Base-by-base conservation (phyloP, 2,329 filamentous ascomycete species). In the Sporothrix inflata region DNA sequence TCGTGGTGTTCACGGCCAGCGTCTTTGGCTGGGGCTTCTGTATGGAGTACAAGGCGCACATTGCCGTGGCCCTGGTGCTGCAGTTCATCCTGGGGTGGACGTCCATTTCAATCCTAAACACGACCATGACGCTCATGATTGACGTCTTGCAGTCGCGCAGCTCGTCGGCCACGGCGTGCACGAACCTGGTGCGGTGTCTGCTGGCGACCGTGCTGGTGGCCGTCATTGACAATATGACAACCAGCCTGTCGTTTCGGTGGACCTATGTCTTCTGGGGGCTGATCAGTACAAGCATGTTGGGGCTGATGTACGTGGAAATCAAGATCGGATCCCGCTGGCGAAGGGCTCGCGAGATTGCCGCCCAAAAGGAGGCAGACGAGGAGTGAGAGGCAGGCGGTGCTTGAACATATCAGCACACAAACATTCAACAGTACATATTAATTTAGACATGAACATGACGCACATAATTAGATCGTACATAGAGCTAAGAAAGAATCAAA, bases 91-190 rank as follows among this genome's bases (percentile, higher is more conserved):
- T 79, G 60, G 79, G 79, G 21, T 79, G 76, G 67, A 77, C 76
- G 0, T 79, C 77, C 0, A 79, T 80, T 9, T 72, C 77, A 12
- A 77, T 80, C 3, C 76, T 80, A 3, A 80, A 79, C 71, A 76
- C 77, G 0, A 80, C 78, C 0, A 79, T 79, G 75, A 80, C 78
- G 1, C 70, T 80, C 19, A 77, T 79, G 75, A 79, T 80, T 63
- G 78, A 80, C 42, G 76, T 80, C 5, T 14, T 80, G 5, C 76
- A 79, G 51, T 72, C 73, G 1, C 76, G 75, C 16, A 80, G 79
- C 70, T 80, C 79, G 1, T 75, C 76, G 0, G 78, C 76, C 1
- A 79, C 76, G 1, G 79, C 79, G 0, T 80, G 73, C 47, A 79
- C 77, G 0, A 79, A 80, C 63, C 74, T 79, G 0, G 78, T 79